These are phyloP conservation scores for Kondoa subrosea DNA, from an alignment of 768 basidiomycete genomes.

Conservation along the genomic window DNA sequence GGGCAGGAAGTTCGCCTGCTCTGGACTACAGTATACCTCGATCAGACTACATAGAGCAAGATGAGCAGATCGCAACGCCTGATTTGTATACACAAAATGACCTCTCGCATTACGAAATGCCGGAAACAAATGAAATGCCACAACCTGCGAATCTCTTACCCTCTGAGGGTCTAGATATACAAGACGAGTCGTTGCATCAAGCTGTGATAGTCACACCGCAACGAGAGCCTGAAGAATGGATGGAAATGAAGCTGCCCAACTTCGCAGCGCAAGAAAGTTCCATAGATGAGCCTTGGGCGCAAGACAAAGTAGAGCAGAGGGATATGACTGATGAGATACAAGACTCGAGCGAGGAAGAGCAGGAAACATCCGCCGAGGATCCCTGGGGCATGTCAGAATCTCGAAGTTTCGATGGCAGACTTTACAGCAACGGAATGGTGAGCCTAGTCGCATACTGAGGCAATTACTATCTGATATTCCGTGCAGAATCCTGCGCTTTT, in stretches of 20 bases:
- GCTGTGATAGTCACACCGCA: background rate
- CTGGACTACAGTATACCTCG: background rate
- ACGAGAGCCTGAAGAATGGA: background rate
- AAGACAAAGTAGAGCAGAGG: background rate
- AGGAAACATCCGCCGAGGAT: no score
- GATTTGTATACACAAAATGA: no score
- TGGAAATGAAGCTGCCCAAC: background rate
- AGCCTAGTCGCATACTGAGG: background rate
- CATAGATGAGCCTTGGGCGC: background rate
- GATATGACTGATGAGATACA: background rate
- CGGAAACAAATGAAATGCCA: no score
- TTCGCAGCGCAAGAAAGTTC: background rate
- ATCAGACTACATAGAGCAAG: background rate
- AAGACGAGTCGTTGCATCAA: background rate
- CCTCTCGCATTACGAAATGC: no score
- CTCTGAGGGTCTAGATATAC: background rate
- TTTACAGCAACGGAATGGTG: constrained; percentile 8
- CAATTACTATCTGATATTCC: constrained; percentile 11
- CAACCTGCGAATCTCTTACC: no score
- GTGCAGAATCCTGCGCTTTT: background rate
- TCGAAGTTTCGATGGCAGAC: constrained; percentile 11
- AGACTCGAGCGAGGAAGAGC: no score
- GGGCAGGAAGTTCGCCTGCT: background rate
- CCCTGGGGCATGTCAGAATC: no score
- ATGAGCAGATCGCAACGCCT: no score